Evolutionary conservation across 2,329 filamentous ascomycete genomes (phyloP).

Genomic region (Talaromyces pinophilus): DNA sequence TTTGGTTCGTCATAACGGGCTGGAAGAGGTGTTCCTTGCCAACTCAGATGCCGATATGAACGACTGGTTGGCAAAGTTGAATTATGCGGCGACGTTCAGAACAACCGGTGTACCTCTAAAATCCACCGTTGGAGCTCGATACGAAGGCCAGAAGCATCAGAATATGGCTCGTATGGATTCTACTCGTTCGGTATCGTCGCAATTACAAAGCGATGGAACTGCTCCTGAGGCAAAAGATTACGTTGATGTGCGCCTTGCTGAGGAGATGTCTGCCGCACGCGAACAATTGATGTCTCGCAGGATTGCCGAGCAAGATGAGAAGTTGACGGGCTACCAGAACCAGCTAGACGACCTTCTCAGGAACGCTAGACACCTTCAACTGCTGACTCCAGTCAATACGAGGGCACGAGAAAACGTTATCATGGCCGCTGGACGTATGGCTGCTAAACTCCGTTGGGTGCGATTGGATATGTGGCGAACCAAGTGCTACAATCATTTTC

Average conservation of each 20-base stretch:
- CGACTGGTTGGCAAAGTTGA: slow-evolving; percentile 93
- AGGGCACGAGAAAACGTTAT: slow-evolving; percentile 85
- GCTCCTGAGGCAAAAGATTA: slow-evolving; percentile 54
- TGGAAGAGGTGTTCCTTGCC: slow-evolving; percentile 88
- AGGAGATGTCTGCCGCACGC: slow-evolving; percentile 80
- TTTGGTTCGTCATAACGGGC: slow-evolving; percentile 80
- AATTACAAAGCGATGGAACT: slow-evolving; percentile 58
- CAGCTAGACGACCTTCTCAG: slow-evolving; percentile 80
- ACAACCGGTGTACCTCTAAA: slow-evolving; percentile 89
- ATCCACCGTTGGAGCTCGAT: slow-evolving; percentile 79
- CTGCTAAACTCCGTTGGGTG: slow-evolving; percentile 91
- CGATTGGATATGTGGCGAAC: slow-evolving; percentile 90
- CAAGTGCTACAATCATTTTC: slow-evolving; percentile 85
- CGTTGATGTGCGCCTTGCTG: slow-evolving; percentile 78
- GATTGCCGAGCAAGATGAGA: slow-evolving; percentile 79
- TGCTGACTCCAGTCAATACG: slow-evolving; percentile 86
- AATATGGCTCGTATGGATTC: slow-evolving; percentile 66
- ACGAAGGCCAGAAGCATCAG: slow-evolving; percentile 70
- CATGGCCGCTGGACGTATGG: slow-evolving; percentile 78
- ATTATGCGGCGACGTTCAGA: slow-evolving; percentile 92
- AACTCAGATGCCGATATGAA: slow-evolving; percentile 91
- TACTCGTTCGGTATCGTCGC: slow-evolving; percentile 55
- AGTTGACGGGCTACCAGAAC: slow-evolving; percentile 69
- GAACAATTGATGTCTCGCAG: slow-evolving; percentile 80
- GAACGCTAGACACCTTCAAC: slow-evolving; percentile 85